Base-by-base conservation (phyloP, 352 stramenopile genomes). In the Phytophthora citrophthora region DNA sequence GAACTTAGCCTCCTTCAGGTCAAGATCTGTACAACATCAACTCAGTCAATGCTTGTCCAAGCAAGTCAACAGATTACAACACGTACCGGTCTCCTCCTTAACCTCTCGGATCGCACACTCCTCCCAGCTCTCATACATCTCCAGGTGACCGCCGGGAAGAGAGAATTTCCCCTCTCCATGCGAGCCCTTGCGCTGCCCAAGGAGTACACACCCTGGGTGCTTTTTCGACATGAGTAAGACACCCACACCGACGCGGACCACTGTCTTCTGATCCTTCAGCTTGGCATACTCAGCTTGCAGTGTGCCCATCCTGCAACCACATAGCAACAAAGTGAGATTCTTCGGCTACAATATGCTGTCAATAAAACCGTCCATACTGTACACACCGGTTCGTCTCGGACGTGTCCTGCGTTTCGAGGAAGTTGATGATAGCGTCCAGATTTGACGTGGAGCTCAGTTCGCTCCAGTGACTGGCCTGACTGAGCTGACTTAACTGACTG, bases 401-500 rank as follows among this genome's bases (percentile, higher is more conserved):
- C 18, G 74, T 74, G 64, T 93, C 87, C 32, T 95, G 85, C 50
- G 86, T 85, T 52, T 95, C 87, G 3, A 95, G 64, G 53, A 93
- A 95, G 52, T 68, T 91, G 61, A 95, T 90, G 62, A 95, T 93
- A 46, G 90, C 85, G 66, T 93, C 86, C 51, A 95, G 65, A 40
- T 95, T 90, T 39, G 85, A 92, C 40, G 86, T 94, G 29, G 77
- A 90, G 71, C 81, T 93, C 40, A 94, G 72, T 64, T 93, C 83
- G 53, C 87, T 93, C 81, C 82, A 89, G 49, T 95, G 83, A 48
- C 87, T 95, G 15, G 76, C 57, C 39, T 92, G 83, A 50, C 80
- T 92, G 43, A 90, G 64, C 59, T 91, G 79, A 55, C 80, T 91
- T 54, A 91, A 47, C 51, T 92, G 81, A 55, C 81, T 92, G 46